Conservation (phyloP, 768 basidiomycete species). For the Steccherinum ochraceum region DNA sequence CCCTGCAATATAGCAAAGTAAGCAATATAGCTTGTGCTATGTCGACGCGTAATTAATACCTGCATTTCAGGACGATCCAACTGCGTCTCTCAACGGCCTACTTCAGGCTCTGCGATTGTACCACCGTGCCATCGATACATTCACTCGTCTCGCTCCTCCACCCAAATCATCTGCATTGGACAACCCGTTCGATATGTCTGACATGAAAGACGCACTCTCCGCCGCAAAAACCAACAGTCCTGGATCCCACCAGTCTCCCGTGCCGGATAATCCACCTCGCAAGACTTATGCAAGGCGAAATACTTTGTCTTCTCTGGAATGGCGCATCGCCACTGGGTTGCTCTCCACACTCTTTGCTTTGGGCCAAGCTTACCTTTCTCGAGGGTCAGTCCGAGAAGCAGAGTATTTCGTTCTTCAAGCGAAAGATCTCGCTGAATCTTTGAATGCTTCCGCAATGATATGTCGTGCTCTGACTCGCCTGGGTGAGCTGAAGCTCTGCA, state of each 20-base stretch:
- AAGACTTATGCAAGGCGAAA: not conserved
- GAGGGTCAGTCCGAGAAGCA: constrained; percentile 81
- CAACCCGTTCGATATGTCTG: constrained; percentile 56
- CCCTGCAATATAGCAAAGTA: constrained; percentile 66
- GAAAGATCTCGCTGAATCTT: constrained; percentile 58
- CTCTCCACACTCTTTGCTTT: constrained; percentile 61
- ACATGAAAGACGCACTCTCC: constrained; percentile 36
- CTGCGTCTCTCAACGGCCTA: constrained; percentile 48
- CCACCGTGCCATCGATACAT: constrained; percentile 70
- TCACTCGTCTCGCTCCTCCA: constrained; percentile 51
- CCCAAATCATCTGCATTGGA: constrained; percentile 17
- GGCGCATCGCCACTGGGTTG: constrained; percentile 71
- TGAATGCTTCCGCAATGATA: constrained; percentile 59
- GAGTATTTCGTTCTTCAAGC: constrained; percentile 81
- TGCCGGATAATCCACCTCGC: constrained; percentile 1
- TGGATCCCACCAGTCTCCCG: constrained; percentile 9
- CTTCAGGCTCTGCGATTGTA: constrained; percentile 72
- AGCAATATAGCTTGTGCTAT: too few relatives aligned
- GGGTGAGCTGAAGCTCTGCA: constrained; percentile 64
- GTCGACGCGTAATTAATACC: constrained; percentile 4
- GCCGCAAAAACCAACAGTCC: constrained; percentile 20
- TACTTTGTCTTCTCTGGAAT: constrained; percentile 38
- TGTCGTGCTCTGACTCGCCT: constrained; percentile 61
- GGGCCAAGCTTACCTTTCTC: constrained; percentile 52
- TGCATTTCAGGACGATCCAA: constrained; percentile 49